These are phyloP conservation scores for Marsdenia floribunda DNA, from an alignment of 257 asterid genomes.

Conservation along the genomic window DNA sequence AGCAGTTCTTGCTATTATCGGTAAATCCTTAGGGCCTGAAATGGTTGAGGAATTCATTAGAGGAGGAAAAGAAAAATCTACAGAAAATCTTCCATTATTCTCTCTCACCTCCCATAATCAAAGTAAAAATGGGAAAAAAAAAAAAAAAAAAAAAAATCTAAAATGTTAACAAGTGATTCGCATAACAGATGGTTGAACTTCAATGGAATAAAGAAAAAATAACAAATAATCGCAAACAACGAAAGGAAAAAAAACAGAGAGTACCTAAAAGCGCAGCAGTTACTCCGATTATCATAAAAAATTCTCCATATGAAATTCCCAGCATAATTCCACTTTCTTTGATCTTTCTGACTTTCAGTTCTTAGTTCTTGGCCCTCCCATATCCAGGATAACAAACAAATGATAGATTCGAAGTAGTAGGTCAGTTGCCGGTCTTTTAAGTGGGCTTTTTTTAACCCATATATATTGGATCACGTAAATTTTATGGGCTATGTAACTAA, in stretches of 20 bases:
- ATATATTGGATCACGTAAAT: no score
- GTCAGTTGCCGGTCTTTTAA: no score
- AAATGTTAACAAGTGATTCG: background rate
- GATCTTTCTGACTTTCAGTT: background rate
- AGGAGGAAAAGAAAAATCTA: background rate
- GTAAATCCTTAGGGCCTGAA: conserved; percentile 87
- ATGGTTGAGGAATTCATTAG: background rate
- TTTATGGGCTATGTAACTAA: no score
- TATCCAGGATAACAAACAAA: no score
- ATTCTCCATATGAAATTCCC: conserved; percentile 77
- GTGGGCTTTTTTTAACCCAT: no score
- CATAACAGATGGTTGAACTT: background rate
- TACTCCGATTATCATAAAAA: conserved; percentile 75
- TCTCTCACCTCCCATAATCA: background rate
- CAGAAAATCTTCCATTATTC: background rate
- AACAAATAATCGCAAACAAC: background rate
- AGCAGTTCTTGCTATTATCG: conserved; percentile 61
- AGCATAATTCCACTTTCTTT: conserved; percentile 37
- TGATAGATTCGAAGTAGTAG: no score
- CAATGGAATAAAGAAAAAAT: background rate
- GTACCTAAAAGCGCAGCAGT: conserved; percentile 76
- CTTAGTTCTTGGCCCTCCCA: background rate
- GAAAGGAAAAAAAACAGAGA: background rate
- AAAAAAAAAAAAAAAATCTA: no score
- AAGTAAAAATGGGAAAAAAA: background rate